A percentile compares a stretch with the other conserved stretches of the same genome.
Conservation (phyloP, 305 asterid genomes). For the Fraxinus greggii region DNA sequence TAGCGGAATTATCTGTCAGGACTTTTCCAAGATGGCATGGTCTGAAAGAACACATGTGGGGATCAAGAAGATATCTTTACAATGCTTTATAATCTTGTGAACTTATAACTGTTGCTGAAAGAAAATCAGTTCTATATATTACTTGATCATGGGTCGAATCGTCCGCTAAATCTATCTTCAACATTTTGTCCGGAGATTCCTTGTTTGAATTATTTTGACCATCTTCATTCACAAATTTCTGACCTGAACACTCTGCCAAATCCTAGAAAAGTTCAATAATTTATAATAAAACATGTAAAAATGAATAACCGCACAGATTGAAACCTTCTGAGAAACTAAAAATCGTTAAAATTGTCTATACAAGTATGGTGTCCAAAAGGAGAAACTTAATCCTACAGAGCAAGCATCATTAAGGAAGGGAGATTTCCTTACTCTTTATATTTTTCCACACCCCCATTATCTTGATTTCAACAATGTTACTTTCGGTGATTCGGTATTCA, state of each 20-base stretch:
- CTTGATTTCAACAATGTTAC: neutral
- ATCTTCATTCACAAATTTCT: conserved; percentile 55
- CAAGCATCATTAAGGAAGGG: neutral
- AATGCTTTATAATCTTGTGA: neutral
- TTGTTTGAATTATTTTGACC: conserved; percentile 24
- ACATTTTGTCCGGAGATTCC: conserved; percentile 35
- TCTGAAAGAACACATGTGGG: conserved; percentile 29
- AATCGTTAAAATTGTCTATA: neutral
- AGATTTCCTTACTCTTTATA: neutral
- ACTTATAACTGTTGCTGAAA: neutral
- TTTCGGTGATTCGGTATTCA: neutral
- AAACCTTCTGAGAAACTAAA: neutral
- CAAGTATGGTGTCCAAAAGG: neutral
- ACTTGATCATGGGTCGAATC: conserved; percentile 45
- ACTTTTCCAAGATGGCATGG: conserved; percentile 30
- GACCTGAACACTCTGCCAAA: conserved; percentile 70
- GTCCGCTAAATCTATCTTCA: conserved; percentile 34
- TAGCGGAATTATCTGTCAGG: conserved; percentile 10
- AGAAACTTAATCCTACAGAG: neutral
- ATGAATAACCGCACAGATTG: neutral
- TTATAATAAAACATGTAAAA: neutral
- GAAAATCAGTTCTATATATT: conserved; percentile 22
- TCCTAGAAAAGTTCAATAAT: neutral
- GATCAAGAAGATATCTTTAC: conserved; percentile 14
- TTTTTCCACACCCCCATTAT: neutral